These are phyloP conservation scores for Cadophora malorum DNA, from an alignment of 2,329 filamentous ascomycete genomes.

Conservation along the genomic window DNA sequence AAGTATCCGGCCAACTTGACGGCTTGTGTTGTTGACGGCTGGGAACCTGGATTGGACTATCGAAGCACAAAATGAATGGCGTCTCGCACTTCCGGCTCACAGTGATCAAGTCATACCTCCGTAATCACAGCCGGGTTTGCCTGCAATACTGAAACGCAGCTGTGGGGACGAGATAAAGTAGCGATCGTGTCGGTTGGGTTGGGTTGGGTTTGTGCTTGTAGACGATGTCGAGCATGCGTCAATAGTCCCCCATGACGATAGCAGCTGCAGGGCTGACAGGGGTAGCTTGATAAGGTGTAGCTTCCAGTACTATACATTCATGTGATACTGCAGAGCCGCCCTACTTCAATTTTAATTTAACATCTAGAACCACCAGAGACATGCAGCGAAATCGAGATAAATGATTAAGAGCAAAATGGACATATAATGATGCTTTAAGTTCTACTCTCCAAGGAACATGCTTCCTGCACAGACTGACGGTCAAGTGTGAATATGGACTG, in stretches of 20 bases:
- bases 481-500: too few relatives aligned
- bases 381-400: too few relatives aligned
- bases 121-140: not conserved
- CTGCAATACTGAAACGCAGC: constrained; percentile 16
- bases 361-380: too few relatives aligned
- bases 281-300: not conserved
- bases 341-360: too few relatives aligned
- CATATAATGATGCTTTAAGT: too few relatives aligned
- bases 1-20: constrained; percentile 41
- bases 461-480: too few relatives aligned
- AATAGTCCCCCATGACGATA: constrained; percentile 10
- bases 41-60: not conserved
- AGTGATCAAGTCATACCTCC: constrained; percentile 10
- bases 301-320: too few relatives aligned
- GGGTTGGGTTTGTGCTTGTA: not conserved
- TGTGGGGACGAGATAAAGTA: constrained; percentile 1
- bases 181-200: not conserved
- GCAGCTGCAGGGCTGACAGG: constrained; percentile 11
- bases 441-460: too few relatives aligned
- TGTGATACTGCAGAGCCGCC: too few relatives aligned
- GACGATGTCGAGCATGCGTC: not conserved
- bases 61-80: not conserved
- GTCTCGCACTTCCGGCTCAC: not conserved
- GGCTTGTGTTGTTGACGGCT: constrained; percentile 10
- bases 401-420: too few relatives aligned